These are phyloP conservation scores for Saxispiralis lemnorum DNA, from an alignment of 495 filamentous ascomycete genomes.

Conservation along the genomic window DNA sequence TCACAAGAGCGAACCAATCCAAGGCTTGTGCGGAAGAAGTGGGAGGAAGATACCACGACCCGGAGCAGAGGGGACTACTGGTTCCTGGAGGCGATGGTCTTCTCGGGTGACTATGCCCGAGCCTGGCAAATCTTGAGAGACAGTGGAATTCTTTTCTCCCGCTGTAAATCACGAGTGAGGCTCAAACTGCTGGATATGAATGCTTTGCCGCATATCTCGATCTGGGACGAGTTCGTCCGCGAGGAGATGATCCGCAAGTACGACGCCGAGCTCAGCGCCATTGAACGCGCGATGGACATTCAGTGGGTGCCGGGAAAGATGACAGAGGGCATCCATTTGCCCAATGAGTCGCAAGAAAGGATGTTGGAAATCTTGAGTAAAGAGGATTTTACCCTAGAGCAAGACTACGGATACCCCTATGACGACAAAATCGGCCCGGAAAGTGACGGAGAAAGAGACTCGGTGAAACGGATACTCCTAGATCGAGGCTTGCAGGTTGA, in stretches of 20 bases:
- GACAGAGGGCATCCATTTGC: neutral
- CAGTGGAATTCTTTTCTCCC: neutral
- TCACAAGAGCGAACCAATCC: neutral
- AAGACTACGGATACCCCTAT: too few relatives aligned
- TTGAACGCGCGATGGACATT: constrained; percentile 14
- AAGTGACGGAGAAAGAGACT: too few relatives aligned
- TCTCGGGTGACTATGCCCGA: constrained; percentile 8
- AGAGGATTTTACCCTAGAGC: too few relatives aligned
- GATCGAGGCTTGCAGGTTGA: too few relatives aligned
- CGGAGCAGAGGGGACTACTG: constrained; percentile 15
- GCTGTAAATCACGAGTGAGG: constrained; percentile 1
- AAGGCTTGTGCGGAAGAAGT: neutral
- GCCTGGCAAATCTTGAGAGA: constrained; percentile 15
- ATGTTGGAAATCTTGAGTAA: too few relatives aligned
- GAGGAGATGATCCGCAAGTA: constrained; percentile 11
- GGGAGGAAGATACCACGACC: neutral
- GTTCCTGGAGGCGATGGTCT: constrained; percentile 17
- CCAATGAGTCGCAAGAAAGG: too few relatives aligned
- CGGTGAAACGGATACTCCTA: too few relatives aligned
- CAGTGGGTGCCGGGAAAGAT: constrained; percentile 8
- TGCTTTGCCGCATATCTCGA: constrained; percentile 4
- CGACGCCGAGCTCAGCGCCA: constrained; percentile 10
- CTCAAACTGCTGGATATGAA: constrained; percentile 9
- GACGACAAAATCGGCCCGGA: too few relatives aligned
- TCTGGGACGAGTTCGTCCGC: constrained; percentile 7